phyloP scores from a whole-genome alignment of 495 filamentous ascomycete species.

The Aspergillus wentii region DNA sequence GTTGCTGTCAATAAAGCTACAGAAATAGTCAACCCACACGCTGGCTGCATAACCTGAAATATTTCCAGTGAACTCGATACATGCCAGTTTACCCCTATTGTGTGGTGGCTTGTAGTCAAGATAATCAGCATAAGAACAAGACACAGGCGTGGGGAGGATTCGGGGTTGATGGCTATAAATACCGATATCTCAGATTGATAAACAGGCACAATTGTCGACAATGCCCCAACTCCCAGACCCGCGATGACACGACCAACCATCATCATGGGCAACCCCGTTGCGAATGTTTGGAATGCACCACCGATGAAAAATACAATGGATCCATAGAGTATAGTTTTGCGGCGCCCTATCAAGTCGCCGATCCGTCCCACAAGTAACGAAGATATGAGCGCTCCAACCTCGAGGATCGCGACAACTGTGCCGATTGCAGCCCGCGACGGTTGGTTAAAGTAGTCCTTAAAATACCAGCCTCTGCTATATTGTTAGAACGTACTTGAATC shows the following conservation, averaged over 20 bases:
- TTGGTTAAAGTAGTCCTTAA: constrained; percentile 87
- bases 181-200: constrained; percentile 91
- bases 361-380: constrained; percentile 85
- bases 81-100: constrained; percentile 90
- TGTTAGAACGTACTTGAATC: too few species aligned
- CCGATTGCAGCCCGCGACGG: constrained; percentile 80
- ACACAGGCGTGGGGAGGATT: too few species aligned
- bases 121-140: too few species aligned
- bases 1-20: constrained; percentile 80
- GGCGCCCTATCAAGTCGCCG: constrained; percentile 86
- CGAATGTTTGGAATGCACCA: constrained; percentile 78
- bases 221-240: constrained; percentile 86
- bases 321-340: constrained; percentile 89
- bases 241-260: constrained; percentile 85
- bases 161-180: constrained; percentile 4
- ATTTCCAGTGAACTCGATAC: constrained; percentile 97
- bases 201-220: constrained; percentile 95
- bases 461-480: constrained; percentile 76
- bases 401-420: constrained; percentile 94
- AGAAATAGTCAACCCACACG: constrained; percentile 98
- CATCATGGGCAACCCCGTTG: constrained; percentile 85
- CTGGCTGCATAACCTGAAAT: constrained; percentile 92
- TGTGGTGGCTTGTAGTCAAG: constrained; percentile 74
- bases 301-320: constrained; percentile 89
- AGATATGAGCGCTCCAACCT: constrained; percentile 87